Base-by-base conservation (phyloP, 352 stramenopile genomes). In the Pythium biforme region DNA sequence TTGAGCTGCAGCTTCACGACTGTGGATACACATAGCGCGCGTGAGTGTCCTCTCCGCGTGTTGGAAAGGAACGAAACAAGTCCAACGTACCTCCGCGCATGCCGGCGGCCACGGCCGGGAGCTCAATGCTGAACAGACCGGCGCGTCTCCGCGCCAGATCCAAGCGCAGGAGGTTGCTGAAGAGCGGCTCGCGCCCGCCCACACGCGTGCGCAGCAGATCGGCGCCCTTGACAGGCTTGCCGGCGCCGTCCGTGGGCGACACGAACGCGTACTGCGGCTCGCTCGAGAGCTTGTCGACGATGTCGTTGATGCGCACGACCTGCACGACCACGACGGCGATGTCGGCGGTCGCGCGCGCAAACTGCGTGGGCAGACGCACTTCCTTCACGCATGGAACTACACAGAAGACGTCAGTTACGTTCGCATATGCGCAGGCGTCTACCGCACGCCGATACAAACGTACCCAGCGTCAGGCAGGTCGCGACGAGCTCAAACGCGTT, bases 311-410 rank as follows among this genome's bases (percentile, higher is more conserved):
- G 48, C 86, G 76, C 34, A 90, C 74, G 43, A 90, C 73, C 48
- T 92, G 83, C 59, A 90, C 85, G 5, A 69, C 60, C 47, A 83
- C n/a, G 15, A 89, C 51, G 50, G 62, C 75, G n/a, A 90, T 73
- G 50, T 83, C 73, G 17, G 79, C 68, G 6, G 60, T 54, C 8
- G 72, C 54, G 11, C 67, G 69, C 20, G 87, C 56, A 29, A 87
- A 83, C 63, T 77, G 50, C 27, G 66, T 60, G 1, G 77, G 72
- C 47, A 92, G 65, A n/a, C 39, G 51, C 23, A 87, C 62, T 11
- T 88, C 73, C 64, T 90, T 90, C n/a, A 62, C 64, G 43, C 76
- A 88, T 9, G 80, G 82, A 25, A 88, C 79, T 80, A 3, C 6
- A 63, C n/a, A 39, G 34, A 47, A 8, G 49, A 29, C 8, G 43